Percentiles rank a stretch among this genome's conserved stretches.
phyloP scores from a whole-genome alignment of 306 rosid species.

The Parietaria judaica region DNA sequence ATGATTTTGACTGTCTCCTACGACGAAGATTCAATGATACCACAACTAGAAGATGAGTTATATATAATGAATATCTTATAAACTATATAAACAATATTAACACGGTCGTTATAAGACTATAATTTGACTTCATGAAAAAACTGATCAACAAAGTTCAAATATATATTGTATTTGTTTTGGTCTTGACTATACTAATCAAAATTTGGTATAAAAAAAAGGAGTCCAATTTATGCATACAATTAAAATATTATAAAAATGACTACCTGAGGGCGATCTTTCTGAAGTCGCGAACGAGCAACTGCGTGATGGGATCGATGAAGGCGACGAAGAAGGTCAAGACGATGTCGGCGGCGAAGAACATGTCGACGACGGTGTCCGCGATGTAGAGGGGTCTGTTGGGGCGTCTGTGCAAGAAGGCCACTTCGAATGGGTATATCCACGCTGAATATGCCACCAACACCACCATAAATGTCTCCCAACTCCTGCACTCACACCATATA shows the following conservation, averaged over 20 bases:
- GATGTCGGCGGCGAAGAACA: constrained; percentile 66
- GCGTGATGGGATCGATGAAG: constrained; percentile 53
- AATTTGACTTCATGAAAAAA: too few relatives aligned
- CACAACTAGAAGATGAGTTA: too few relatives aligned
- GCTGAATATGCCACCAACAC: constrained; percentile 68
- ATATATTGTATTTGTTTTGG: too few relatives aligned
- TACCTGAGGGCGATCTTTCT: constrained; percentile 62
- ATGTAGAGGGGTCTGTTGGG: constrained; percentile 27
- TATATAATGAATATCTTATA: too few relatives aligned
- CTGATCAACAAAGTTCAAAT: too few relatives aligned
- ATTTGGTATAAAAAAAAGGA: too few relatives aligned
- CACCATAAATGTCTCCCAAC: constrained; percentile 80
- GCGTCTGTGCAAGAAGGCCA: constrained; percentile 44
- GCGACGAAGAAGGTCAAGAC: constrained; percentile 73
- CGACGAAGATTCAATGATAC: too few relatives aligned
- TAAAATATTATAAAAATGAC: neutral
- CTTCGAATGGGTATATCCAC: constrained; percentile 82
- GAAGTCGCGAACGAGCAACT: constrained; percentile 57
- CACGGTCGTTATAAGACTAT: too few relatives aligned
- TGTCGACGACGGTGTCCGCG: constrained; percentile 53
- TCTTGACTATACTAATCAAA: too few relatives aligned
- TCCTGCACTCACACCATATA: constrained; percentile 27
- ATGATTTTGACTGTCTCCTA: too few relatives aligned
- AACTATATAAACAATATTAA: too few relatives aligned
- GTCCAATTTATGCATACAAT: too few relatives aligned